Percentiles rank a stretch among this genome's conserved stretches.
These are phyloP conservation scores for Caloboletus firmus DNA, from an alignment of 1,284 basidiomycete species.

Conservation along the genomic window DNA sequence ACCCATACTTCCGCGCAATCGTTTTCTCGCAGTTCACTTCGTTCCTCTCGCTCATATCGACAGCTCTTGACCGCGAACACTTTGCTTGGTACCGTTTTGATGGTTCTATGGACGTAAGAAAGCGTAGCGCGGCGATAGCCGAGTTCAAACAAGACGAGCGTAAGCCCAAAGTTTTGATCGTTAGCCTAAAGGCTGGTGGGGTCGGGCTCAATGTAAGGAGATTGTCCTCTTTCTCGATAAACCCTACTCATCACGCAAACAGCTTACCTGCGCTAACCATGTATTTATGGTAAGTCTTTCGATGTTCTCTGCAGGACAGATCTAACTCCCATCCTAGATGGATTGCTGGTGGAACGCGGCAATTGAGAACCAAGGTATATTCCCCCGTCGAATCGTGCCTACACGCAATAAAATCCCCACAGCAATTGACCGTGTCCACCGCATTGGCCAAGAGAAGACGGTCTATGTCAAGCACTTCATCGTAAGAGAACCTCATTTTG, in stretches of 20 bases:
- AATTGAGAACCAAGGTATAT: constrained; percentile 82
- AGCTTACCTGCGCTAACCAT: constrained; percentile 77
- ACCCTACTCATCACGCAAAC: constrained; percentile 10
- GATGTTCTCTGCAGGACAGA: neutral
- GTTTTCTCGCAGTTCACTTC: constrained; percentile 88
- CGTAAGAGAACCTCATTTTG: constrained; percentile 44
- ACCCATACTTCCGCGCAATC: constrained; percentile 80
- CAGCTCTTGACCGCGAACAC: constrained; percentile 71
- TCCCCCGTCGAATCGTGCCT: neutral
- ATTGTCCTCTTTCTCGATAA: neutral
- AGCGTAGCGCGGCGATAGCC: constrained; percentile 73
- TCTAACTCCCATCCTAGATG: constrained; percentile 56
- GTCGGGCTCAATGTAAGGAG: constrained; percentile 80
- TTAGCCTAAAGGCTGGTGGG: constrained; percentile 93
- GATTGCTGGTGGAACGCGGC: constrained; percentile 97
- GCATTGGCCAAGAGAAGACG: constrained; percentile 80
- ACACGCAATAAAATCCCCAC: constrained; percentile 21
- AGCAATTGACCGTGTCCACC: constrained; percentile 81
- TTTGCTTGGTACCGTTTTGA: constrained; percentile 86
- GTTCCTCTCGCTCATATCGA: constrained; percentile 82
- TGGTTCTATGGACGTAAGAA: constrained; percentile 88
- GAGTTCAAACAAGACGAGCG: constrained; percentile 69
- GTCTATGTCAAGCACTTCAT: constrained; percentile 93
- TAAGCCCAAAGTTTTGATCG: constrained; percentile 78
- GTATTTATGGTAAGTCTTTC: constrained; percentile 74